Base-by-base conservation (phyloP, 1,284 basidiomycete species). In the Mycena sp. region DNA sequence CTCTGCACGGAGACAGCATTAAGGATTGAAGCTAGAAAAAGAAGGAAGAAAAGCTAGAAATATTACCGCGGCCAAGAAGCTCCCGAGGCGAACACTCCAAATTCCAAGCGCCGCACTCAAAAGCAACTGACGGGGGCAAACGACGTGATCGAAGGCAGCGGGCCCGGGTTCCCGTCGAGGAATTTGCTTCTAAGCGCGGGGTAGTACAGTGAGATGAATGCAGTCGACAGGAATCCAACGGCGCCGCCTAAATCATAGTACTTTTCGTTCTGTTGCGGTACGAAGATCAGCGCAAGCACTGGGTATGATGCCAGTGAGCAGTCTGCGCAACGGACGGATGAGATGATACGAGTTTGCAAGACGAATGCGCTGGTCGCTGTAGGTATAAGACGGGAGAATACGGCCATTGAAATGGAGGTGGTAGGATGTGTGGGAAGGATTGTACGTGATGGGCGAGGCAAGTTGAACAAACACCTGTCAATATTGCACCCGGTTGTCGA, bases 171-270 rank as follows among this genome's bases (percentile, higher is more conserved):
- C 5, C 81, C 75, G 38, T 82, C 74, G 71, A 78, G 79, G 64
- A 81, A 83, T 54, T 78, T 84, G 38, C 78, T 77, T 67, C 79
- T 83, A n/a, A 89, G 71, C 17, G 76, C 72, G 1, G 87, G 85
- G 65, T 85, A 88, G 70, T 89, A 89, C 17, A 92, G 76, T 17
- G 90, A 92, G 16, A 88, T 68, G 32, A 85, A 77, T 3, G 87
- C 85, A 0, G 88, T 86, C 3, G 87, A 84, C 29, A 91, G 73
- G 79, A 90, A 92, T n/a, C 90, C 91, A 6, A 87, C 66, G 2
- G 88, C 81, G 16, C 91, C 91, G 32, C 81, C 78, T 2, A 88
- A 74, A 69, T 89, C 87, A 66, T 84, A 89, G 69, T 76, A 88
- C 64, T 73, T 84, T 49, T 88, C 87, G 54, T 85, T 83, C 28